phyloP scores from a whole-genome alignment of 2,329 filamentous ascomycete species.

The Fusarium denticulatum region DNA sequence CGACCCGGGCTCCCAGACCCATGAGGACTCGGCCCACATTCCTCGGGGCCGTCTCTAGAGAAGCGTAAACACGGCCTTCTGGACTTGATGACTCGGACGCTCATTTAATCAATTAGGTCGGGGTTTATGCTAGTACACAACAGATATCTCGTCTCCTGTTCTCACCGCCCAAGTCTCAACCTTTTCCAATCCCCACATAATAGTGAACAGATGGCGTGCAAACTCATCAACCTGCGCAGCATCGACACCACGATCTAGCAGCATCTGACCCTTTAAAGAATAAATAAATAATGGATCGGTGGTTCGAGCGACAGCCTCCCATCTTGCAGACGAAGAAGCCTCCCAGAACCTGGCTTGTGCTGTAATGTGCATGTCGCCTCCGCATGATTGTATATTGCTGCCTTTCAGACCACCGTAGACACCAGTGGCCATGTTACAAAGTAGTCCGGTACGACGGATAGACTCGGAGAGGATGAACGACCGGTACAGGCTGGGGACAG shows the following conservation, averaged over 20 bases:
- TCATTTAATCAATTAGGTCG: no score
- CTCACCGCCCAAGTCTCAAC: neutral
- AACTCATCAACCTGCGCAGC: neutral
- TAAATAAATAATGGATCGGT: neutral
- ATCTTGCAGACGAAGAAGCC: neutral
- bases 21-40: no score
- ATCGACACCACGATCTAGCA: fast-evolving
- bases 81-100: no score
- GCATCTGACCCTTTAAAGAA: fast-evolving
- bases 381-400: neutral
- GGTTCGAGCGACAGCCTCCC: neutral
- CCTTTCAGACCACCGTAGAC: neutral
- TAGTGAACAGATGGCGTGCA: neutral
- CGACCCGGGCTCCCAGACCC: no score
- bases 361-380: neutral
- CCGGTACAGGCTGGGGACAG: neutral
- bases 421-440: neutral
- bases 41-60: no score
- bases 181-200: neutral
- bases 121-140: neutral
- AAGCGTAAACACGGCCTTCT: no score
- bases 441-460: neutral
- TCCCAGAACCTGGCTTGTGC: neutral
- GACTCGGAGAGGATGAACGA: neutral
- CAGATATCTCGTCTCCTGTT: neutral